Conservation (phyloP, 1,284 basidiomycete genomes). For the Porogramme epimiltina region DNA sequence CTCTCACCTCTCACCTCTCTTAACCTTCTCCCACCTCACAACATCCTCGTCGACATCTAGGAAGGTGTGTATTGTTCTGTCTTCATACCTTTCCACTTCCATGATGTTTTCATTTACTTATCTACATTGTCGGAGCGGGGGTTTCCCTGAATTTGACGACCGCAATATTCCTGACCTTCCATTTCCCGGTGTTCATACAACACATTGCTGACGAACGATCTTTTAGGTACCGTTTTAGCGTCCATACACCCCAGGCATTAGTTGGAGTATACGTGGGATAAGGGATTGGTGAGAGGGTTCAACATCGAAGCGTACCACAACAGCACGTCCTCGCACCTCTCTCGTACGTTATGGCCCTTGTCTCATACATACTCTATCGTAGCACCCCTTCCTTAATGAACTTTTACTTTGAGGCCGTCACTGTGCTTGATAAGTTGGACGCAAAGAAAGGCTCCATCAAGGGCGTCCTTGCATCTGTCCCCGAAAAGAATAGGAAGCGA, state of each 20-base stretch:
- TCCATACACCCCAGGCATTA: too few species aligned
- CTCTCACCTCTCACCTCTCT: not conserved
- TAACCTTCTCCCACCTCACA: not conserved
- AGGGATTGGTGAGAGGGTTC: too few species aligned
- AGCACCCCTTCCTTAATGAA: conserved; percentile 67
- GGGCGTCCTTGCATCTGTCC: conserved; percentile 69
- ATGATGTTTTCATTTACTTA: conserved; percentile 65
- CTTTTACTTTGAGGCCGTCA: conserved; percentile 89
- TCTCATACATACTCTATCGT: conserved; percentile 20
- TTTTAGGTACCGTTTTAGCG: too few species aligned
- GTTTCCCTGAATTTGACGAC: conserved; percentile 32
- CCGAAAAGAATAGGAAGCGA: conserved; percentile 78
- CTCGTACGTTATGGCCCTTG: conserved; percentile 11
- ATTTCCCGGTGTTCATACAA: not conserved
- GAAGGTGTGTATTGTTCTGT: conserved; percentile 2
- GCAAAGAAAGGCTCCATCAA: conserved; percentile 87
- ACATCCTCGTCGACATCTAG: not conserved
- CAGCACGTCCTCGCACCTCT: conserved; percentile 16
- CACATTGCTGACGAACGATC: too few species aligned
- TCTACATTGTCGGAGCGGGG: conserved; percentile 83
- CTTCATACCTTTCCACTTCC: conserved; percentile 1
- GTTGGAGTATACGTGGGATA: too few species aligned
- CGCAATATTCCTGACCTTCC: conserved; percentile 20
- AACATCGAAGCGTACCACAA: not conserved
- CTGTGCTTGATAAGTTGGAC: conserved; percentile 82